Conservation (phyloP, 31 red algal genomes). For the Porphyra umbilicalis region DNA sequence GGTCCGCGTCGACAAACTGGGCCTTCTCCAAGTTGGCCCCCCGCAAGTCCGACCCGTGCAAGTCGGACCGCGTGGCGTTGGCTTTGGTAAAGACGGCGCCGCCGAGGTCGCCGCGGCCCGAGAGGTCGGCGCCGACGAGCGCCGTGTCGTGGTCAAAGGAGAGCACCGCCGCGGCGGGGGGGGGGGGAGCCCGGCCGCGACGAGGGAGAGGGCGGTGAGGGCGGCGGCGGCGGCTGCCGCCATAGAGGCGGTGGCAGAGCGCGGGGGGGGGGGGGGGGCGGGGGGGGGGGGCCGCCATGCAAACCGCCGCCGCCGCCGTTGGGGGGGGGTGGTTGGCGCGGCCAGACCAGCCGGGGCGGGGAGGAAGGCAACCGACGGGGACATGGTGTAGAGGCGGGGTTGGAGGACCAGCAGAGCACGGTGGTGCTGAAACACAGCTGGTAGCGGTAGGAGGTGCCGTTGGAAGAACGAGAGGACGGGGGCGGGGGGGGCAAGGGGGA, state of each 20-base stretch:
- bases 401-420: too few species aligned
- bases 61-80: constrained; percentile 32
- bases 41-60: constrained; percentile 45
- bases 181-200: background rate
- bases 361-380: background rate
- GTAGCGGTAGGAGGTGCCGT: too few species aligned
- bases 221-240: background rate
- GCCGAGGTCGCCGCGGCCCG: constrained; percentile 36
- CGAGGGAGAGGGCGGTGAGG: background rate
- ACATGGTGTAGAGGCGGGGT: too few species aligned
- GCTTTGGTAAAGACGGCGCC: constrained; percentile 71
- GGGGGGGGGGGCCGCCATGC: background rate
- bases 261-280: background rate
- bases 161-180: constrained; percentile 23
- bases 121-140: constrained; percentile 59
- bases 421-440: too few species aligned
- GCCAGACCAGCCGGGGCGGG: background rate
- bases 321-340: background rate
- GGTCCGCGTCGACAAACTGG: constrained; percentile 56
- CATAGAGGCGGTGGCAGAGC: background rate
- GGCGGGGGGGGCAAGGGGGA: too few species aligned
- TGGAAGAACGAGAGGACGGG: too few species aligned
- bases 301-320: background rate
- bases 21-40: constrained; percentile 70
- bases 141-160: constrained; percentile 66